Evolutionary conservation across 164 flowering plant species (phyloP), one percentile per base, ranked within the genome.

Genomic region (Vitis amurensis): DNA sequence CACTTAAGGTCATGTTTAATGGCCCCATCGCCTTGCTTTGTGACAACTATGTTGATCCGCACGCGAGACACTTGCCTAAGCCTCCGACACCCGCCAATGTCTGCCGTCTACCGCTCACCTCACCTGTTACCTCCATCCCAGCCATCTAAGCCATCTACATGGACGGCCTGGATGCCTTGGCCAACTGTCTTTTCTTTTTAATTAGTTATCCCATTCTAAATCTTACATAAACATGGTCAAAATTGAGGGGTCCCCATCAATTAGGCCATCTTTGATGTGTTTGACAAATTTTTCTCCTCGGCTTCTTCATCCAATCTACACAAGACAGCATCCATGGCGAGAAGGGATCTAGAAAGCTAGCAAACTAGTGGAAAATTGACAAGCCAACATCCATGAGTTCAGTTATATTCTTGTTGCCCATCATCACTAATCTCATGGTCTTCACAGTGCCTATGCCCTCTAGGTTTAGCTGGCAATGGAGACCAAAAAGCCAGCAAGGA

Each of bases 31-130:
- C 4, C 59, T 47, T 31, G 55, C 51, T 49, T 37, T 57, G 48
- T 71, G 68, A 68, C 69, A 51, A 58, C 51, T 66, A 50, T 17
- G 71, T 61, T 55, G 56, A 64, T 76, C 49, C 7, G 72, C 73
- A 51, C 75, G 77, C 75, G 61, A 67, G 79, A 73, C 79, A 72
- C 69, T 66, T 74, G 76, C 78, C 72, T 60, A 50, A 59, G 50
- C 58, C 27, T 64, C 29, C 65, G 61, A 68, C 66, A 15, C 61
- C 50, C 10, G 29, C 9, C 10, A 17, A 64, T 70, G 73, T 78
- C 75, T 68, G 15, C 55, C 62, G 16, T 62, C 74, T 29, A 71
- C 69, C 56, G 69, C 53, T 27, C 15, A 53, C 30, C 29, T 37
- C 61, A 67, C 71, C 69, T 11, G 68, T 44, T 49, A 49, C 63